These are phyloP conservation scores for Peniophora sp. DNA, from an alignment of 1,284 basidiomycete species.

Conservation along the genomic window DNA sequence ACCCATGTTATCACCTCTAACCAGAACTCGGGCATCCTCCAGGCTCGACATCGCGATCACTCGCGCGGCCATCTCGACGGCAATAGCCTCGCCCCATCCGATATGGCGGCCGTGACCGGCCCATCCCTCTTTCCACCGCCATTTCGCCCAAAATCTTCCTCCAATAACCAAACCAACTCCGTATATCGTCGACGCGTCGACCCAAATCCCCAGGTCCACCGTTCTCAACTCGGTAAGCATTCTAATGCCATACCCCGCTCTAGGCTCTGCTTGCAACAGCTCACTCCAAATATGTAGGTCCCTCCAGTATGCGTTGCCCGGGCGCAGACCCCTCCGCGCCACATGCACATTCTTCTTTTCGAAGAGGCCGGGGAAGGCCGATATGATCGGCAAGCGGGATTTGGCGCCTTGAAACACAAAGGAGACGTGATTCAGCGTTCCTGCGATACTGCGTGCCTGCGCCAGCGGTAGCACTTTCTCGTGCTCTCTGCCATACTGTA, in stretches of 20 bases:
- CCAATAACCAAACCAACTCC: not conserved
- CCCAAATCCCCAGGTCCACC: not conserved
- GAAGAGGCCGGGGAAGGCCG: too few relatives aligned
- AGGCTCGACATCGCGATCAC: constrained; percentile 12
- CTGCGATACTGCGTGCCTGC: not conserved
- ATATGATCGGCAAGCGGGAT: too few relatives aligned
- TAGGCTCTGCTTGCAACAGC: not conserved
- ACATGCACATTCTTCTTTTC: too few relatives aligned
- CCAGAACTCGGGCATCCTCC: constrained; percentile 14
- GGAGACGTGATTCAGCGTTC: not conserved
- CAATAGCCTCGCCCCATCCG: constrained; percentile 27
- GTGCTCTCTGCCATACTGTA: too few relatives aligned
- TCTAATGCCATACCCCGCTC: too few relatives aligned
- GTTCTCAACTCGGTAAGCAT: too few relatives aligned
- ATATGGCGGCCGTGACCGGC: constrained; percentile 20
- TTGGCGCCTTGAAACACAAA: too few relatives aligned
- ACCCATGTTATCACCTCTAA: constrained; percentile 32
- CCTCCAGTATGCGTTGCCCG: not conserved
- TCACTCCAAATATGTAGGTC: not conserved
- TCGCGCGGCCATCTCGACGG: constrained; percentile 20
- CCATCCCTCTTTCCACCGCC: constrained; percentile 17
- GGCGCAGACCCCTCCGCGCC: not conserved
- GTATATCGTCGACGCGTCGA: not conserved
- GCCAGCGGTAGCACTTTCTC: not conserved
- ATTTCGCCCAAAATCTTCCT: constrained; percentile 16